These are phyloP conservation scores for Trichoderma cornu-damae DNA, from an alignment of 2,329 filamentous ascomycete genomes.

Conservation along the genomic window DNA sequence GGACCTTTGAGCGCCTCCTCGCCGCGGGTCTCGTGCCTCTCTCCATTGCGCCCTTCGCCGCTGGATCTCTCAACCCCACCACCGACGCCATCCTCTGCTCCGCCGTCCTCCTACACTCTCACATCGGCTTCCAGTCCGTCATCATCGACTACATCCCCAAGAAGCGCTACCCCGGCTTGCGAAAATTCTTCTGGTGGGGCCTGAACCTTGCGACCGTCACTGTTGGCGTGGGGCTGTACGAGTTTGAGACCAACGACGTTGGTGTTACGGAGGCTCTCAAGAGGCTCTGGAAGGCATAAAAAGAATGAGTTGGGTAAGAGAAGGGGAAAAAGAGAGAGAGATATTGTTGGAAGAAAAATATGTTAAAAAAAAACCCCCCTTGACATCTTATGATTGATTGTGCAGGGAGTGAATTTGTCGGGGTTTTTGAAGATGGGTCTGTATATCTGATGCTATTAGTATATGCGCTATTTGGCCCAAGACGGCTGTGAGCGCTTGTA, in stretches of 20 bases:
- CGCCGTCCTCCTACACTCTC: conserved; percentile 81
- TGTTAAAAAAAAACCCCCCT: no score
- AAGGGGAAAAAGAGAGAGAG: not conserved
- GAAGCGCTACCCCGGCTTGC: conserved; percentile 61
- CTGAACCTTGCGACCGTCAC: conserved; percentile 74
- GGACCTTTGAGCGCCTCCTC: conserved; percentile 88
- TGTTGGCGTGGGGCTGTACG: conserved; percentile 85
- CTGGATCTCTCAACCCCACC: conserved; percentile 83
- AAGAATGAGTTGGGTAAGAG: not conserved
- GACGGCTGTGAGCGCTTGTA: conserved; percentile 18
- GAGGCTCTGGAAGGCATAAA: conserved; percentile 79
- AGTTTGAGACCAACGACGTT: conserved; percentile 98
- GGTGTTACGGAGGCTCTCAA: conserved; percentile 85
- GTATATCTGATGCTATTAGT: conserved; percentile 9
- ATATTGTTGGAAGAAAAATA: no score
- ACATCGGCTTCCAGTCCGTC: conserved; percentile 88
- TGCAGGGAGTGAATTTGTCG: not conserved
- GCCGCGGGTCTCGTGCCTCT: conserved; percentile 79
- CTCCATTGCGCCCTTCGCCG: conserved; percentile 84
- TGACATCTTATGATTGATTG: not conserved
- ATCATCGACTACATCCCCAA: conserved; percentile 88
- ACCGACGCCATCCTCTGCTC: conserved; percentile 82
- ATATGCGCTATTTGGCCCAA: conserved; percentile 2
- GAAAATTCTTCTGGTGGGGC: conserved; percentile 66
- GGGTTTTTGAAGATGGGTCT: not conserved